A percentile compares a stretch with the other conserved stretches of the same genome.
Conservation (phyloP, 2,329 filamentous ascomycete genomes). For the Didymosphaeria variabile region DNA sequence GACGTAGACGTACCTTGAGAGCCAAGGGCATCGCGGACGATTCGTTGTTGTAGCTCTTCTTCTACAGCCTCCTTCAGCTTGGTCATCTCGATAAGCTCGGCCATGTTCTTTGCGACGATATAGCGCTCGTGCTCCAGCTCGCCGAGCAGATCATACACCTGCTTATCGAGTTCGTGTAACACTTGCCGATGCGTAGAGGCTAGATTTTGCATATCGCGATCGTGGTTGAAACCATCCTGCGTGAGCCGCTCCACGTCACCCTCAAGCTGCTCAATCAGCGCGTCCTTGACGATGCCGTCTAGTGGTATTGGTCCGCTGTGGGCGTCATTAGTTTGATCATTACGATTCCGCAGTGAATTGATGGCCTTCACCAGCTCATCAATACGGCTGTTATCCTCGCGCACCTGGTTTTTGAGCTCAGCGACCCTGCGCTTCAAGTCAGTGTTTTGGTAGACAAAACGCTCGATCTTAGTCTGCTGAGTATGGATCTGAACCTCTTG, state of each 20-base stretch:
- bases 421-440: not conserved
- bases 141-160: not conserved
- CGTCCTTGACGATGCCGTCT: not conserved
- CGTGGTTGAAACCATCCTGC: not conserved
- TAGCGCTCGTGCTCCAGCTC: not conserved
- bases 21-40: not conserved
- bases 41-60: not conserved
- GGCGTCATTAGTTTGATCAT: not conserved
- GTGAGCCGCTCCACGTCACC: not conserved
- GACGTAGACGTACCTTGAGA: not conserved
- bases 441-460: not conserved
- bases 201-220: not conserved
- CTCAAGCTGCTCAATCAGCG: constrained; percentile 2
- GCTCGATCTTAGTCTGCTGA: not conserved
- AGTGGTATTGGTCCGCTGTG: not conserved
- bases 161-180: not conserved
- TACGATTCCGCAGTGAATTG: not conserved
- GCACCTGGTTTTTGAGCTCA: not conserved
- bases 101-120: not conserved
- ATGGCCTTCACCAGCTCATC: not conserved
- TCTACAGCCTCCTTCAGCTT: not conserved
- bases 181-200: not conserved
- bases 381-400: not conserved
- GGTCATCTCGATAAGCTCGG: not conserved
- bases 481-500: not conserved